A percentile compares a stretch with the other conserved stretches of the same genome.
Conservation (phyloP, 169 alveolate genomes). For the Fabrea salina region DNA sequence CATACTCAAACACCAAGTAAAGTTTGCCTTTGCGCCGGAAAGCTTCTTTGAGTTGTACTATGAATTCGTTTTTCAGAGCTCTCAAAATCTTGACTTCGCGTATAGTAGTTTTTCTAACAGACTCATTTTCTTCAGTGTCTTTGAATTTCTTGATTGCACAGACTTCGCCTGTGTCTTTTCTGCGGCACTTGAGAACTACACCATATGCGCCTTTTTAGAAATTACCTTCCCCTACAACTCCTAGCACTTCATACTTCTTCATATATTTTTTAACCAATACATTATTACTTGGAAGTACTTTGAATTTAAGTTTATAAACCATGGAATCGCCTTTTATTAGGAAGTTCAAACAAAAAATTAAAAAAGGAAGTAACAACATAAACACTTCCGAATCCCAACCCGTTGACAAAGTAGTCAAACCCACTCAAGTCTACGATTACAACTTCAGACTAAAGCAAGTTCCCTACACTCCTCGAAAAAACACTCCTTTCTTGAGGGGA, state of each 20-base stretch:
- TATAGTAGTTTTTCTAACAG: slow-evolving; percentile 82
- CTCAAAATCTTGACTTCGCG: slow-evolving; percentile 91
- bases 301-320: no score
- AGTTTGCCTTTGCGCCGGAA: slow-evolving; percentile 87
- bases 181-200: slow-evolving; percentile 90
- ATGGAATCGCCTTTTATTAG: no score
- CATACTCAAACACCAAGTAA: slow-evolving; percentile 88
- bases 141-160: slow-evolving; percentile 94
- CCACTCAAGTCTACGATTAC: no score
- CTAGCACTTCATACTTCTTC: slow-evolving; percentile 85
- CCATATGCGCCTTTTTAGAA: slow-evolving; percentile 92
- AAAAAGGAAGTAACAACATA: no score
- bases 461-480: no score
- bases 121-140: slow-evolving; percentile 84
- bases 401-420: no score
- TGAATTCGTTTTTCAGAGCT: slow-evolving; percentile 82
- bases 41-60: slow-evolving; percentile 90
- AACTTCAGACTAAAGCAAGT: no score
- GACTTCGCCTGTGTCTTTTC: slow-evolving; percentile 67
- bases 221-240: slow-evolving; percentile 80
- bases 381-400: no score
- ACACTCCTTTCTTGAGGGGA: no score
- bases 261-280: no score
- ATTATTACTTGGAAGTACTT: no score
- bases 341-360: no score